Evolutionary conservation across 768 basidiomycete genomes (phyloP), one percentile per base, ranked within the genome.

Genomic region (Cystobasidium ongulense): DNA sequence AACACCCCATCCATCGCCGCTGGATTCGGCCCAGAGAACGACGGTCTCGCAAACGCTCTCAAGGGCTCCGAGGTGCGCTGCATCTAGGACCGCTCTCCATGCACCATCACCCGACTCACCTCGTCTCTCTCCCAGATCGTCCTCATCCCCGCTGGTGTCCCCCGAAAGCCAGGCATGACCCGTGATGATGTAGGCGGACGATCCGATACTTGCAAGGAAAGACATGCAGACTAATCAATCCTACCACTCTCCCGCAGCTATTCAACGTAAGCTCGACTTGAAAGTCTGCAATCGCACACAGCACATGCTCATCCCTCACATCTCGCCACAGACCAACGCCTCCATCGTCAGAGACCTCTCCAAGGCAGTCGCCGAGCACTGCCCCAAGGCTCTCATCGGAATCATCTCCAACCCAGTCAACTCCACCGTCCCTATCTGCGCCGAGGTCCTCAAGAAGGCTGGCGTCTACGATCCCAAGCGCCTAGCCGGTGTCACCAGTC

Each of bases 101-200:
- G 13, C 13, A n/a, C 13, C 43, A 46, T 46, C 43, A 46, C 43
- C 43, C 43, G 13, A 13, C 13, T n/a, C n/a, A 46, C n/a, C 13
- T 46, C n/a, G 13, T 31, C 11, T 29, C 17, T 13, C 23, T 11
- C 33, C 4, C 33, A 64, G 54, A 90, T 98, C 76, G 88, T 98
- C 77, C 90, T 98, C 76, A 96, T 98, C 81, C 96, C 96, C 74
- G 96, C 96, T 83, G 96, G 96, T 87, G 95, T 99, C 75, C 96
- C 96, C 77, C 86, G 96, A 81, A 99, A 99, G 78, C 78, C 79
- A 57, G 79, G 80, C 66, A 95, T 94, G 92, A 92, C 90, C 83
- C 91, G 92, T 84, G 92, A 94, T 80, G 92, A 94, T 80, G 57
- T 59, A 59, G 33, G 57, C 23, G 5, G 8, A 29, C 46, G n/a